These are phyloP conservation scores for Calonectria hongkongensis DNA, from an alignment of 2,329 filamentous ascomycete genomes.

Conservation along the genomic window DNA sequence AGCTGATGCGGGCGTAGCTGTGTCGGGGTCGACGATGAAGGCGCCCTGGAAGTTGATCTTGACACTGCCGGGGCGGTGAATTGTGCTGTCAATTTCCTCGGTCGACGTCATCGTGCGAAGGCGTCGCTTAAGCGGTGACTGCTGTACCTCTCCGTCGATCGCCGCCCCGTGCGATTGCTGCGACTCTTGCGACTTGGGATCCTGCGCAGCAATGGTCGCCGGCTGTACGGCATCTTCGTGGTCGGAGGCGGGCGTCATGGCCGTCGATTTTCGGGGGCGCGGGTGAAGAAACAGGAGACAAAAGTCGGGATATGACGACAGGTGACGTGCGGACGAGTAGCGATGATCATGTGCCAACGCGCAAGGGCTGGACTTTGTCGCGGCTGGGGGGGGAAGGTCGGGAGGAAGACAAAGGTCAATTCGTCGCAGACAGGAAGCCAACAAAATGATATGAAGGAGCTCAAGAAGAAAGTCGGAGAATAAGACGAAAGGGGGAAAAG, in stretches of 20 bases:
- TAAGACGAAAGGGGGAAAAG: conserved; percentile 31
- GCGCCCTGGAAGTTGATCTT: conserved; percentile 98
- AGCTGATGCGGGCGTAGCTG: conserved; percentile 68
- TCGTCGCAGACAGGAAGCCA: conserved; percentile 2
- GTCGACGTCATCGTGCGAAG: conserved; percentile 66
- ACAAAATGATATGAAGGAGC: background rate
- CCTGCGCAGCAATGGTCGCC: conserved; percentile 39
- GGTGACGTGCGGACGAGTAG: background rate
- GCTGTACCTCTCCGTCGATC: conserved; percentile 35
- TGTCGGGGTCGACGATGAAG: conserved; percentile 93
- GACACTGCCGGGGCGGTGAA: conserved; percentile 81
- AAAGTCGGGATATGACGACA: conserved; percentile 16
- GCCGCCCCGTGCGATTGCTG: conserved; percentile 11
- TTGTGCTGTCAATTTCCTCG: conserved; percentile 76
- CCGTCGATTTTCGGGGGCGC: conserved; percentile 25
- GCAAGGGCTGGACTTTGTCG: background rate
- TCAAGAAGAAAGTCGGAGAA: conserved; percentile 26
- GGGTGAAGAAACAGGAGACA: background rate
- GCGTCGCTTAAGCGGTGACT: conserved; percentile 47
- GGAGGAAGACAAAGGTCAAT: background rate
- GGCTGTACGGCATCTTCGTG: conserved; percentile 48
- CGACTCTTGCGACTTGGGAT: conserved; percentile 21
- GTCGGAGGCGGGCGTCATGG: conserved; percentile 52
- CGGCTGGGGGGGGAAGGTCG: background rate
- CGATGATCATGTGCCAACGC: conserved; percentile 6